Evolutionary conservation across 2,329 filamentous ascomycete genomes (phyloP), one percentile per base, ranked within the genome.

Genomic region (Sclerotinia borealis): DNA sequence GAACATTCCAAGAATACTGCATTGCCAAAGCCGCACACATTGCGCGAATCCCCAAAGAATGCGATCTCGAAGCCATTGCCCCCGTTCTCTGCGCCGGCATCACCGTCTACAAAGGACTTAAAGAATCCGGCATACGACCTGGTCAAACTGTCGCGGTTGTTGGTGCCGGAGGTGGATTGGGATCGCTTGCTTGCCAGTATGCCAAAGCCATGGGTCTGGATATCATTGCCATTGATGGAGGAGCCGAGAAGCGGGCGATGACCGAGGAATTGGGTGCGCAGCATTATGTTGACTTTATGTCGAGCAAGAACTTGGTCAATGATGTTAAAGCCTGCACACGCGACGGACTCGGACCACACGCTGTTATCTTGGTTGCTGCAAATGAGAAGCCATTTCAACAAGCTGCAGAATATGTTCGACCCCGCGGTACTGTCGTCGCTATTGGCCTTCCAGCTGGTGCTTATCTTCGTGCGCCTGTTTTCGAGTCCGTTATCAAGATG

Each of bases 341-440:
- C 34, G 92, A 93, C 71, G 91, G 91, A 25, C 83, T 91, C 19
- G 93, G 93, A 59, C 92, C 93, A 6, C 90, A 96, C 72, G 93
- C 92, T 45, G 92, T 93, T 66, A 81, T 97, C 69, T 82, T 97
- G 50, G 85, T 97, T 65, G 93, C 93, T 66, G 92, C 91, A 59
- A 85, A 82, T 71, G 93, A 97, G 83, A 91, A 89, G 81, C 93
- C 93, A 61, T 97, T 97, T 87, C 92, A 96, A 80, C 93, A 97
- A 80, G 93, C 93, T 48, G 87, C 91, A 54, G 87, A 74, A 77
- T 96, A 97, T 78, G 88, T 96, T 67, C 90, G 93, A 65, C 84
- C 91, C 63, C 86, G 87, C 65, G 93, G 93, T 65, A 84, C 85
- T 45, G 90, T 97, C 73, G 85, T 97, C 67, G 93, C 91, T 78